phyloP scores from a whole-genome alignment of 2,329 filamentous ascomycete genomes.

The Curvularia sp. region DNA sequence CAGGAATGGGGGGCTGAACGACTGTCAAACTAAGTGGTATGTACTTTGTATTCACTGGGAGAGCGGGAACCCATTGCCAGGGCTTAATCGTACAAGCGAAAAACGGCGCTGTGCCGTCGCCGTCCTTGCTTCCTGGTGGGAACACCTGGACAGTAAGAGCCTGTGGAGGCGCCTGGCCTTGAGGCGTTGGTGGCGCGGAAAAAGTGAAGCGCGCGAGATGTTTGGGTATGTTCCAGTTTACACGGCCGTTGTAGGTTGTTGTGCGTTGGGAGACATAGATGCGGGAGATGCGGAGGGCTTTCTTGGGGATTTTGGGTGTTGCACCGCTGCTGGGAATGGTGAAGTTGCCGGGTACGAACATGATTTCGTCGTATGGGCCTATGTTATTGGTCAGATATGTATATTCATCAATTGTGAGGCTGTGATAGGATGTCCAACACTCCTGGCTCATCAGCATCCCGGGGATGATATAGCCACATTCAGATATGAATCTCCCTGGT shows the following conservation, averaged over 20 bases:
- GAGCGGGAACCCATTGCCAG: constrained; percentile 35
- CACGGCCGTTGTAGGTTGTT: constrained; percentile 44
- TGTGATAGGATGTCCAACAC: neutral
- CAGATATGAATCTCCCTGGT: neutral
- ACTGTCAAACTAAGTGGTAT: constrained; percentile 31
- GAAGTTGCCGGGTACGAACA: constrained; percentile 44
- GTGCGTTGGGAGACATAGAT: constrained; percentile 48
- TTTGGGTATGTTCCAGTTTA: constrained; percentile 49
- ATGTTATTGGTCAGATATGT: constrained; percentile 8
- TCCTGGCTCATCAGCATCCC: neutral
- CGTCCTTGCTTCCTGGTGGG: constrained; percentile 32
- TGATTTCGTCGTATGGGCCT: constrained; percentile 46
- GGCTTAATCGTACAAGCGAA: constrained; percentile 39
- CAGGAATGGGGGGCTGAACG: constrained; percentile 37
- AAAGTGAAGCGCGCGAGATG: constrained; percentile 46
- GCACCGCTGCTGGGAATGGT: neutral
- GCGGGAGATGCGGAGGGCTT: constrained; percentile 39
- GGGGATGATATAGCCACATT: neutral
- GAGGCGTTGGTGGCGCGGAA: constrained; percentile 31
- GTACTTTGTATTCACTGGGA: constrained; percentile 36
- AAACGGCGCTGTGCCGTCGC: constrained; percentile 33
- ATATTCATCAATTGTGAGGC: neutral
- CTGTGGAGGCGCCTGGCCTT: constrained; percentile 24
- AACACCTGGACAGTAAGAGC: constrained; percentile 38
- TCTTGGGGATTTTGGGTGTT: constrained; percentile 30